Base-by-base conservation (phyloP, 257 asterid species). In the Linderniella brevidens region DNA sequence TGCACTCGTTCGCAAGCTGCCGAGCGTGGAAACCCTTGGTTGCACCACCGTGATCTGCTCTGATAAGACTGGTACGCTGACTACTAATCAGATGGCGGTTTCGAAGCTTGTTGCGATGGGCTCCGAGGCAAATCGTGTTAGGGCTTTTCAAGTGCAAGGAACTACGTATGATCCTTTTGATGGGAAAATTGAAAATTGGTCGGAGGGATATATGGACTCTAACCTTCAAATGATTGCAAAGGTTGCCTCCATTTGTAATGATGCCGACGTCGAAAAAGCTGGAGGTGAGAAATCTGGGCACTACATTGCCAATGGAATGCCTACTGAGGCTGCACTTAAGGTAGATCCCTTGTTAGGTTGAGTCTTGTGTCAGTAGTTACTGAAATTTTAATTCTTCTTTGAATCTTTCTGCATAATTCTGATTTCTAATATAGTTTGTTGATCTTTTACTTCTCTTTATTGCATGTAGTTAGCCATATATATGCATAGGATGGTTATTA, bases 11-110 rank as follows among this genome's bases (percentile, higher is more conserved):
- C 92, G 99, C 46, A 90, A 85, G 81, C 66, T 90, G 72, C 96
- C 99, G 8, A 90, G 99, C 66, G 99, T 90, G 49, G 99, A 90
- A 70, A 90, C 96, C 57, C 96, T 90, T 61, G 99, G 99, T 49
- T 90, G 99, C 69, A 90, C 99, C 19, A 90, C 96, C 45, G 99
- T 90, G 47, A 90, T 90, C 56, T 90, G 99, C 71, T 90, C 99
- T 5, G 99, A 90, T 61, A 90, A 90, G 67, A 85, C 96, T 7
- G 99, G 99, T 20, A 90, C 96, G 45, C 65, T 90, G 64, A 90
- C 99, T 20, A 90, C 99, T 44, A 90, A 90, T 65, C 96, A 90
- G 73, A 90, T 90, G 99, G 94, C 96, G 20, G 99, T 79, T 46
- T 37, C 93, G 17, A 90, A 85, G 74, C 78, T 90, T 36, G 87